These are phyloP conservation scores for Aspergillus texensis DNA, from an alignment of 2,329 filamentous ascomycete species.

Conservation along the genomic window DNA sequence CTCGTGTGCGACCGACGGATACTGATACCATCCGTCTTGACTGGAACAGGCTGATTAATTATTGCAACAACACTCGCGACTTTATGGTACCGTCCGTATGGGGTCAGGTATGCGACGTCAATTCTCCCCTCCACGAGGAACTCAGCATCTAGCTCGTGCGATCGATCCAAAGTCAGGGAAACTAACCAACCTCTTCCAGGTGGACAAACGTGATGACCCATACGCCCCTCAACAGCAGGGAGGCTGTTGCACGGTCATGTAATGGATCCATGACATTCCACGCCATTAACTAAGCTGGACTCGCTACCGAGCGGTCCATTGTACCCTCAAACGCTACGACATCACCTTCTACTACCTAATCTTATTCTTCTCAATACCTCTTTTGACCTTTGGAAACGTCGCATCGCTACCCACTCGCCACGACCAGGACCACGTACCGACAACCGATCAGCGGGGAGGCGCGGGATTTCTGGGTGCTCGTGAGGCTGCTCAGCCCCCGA, in stretches of 20 bases:
- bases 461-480: conserved; percentile 12
- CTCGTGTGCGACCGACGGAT: conserved; percentile 6
- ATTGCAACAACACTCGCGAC: conserved; percentile 96
- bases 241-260: conserved; percentile 97
- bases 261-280: conserved; percentile 41
- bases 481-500: conserved; percentile 16
- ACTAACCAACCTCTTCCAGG: conserved; percentile 46
- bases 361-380: conserved; percentile 17
- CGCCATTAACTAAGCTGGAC: conserved; percentile 21
- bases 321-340: conserved; percentile 25
- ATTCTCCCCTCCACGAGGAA: neutral
- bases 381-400: conserved; percentile 3
- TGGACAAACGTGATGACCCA: conserved; percentile 95
- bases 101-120: conserved; percentile 64
- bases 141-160: neutral
- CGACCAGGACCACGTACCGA: conserved; percentile 2
- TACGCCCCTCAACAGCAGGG: conserved; percentile 93
- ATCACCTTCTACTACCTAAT: conserved; percentile 23
- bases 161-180: neutral
- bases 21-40: conserved; percentile 7
- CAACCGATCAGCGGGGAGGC: neutral
- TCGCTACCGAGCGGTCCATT: conserved; percentile 26
- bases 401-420: neutral
- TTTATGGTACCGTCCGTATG: conserved; percentile 99
- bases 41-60: conserved; percentile 80